Conservation (phyloP, 78 protist genomes). For the Acrasis kona region DNA sequence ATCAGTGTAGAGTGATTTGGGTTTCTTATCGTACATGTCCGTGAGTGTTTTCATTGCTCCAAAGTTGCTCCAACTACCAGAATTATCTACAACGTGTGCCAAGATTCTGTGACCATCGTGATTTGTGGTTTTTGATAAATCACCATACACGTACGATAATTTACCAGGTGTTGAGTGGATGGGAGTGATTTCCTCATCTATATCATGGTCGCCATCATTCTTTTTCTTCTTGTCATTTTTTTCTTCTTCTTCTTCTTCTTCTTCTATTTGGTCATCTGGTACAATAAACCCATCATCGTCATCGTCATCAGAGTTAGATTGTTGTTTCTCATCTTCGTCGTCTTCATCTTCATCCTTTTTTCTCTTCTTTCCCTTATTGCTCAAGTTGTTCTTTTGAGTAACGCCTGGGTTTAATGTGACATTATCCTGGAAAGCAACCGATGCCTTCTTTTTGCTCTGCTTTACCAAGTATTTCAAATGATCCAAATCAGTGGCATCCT, state of each 20-base stretch:
- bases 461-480: background rate
- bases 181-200: background rate
- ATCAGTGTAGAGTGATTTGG: background rate
- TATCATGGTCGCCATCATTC: background rate
- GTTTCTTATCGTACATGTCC: conserved; percentile 4
- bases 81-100: background rate
- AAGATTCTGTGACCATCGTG: background rate
- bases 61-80: conserved; percentile 1
- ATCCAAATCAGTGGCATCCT: background rate
- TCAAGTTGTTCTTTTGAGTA: too few relatives aligned
- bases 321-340: background rate
- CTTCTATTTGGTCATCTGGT: background rate
- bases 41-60: conserved; percentile 15
- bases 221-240: background rate
- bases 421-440: too few relatives aligned
- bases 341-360: background rate
- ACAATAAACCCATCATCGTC: background rate
- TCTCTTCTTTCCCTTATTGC: background rate
- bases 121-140: background rate
- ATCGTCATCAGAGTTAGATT: too few relatives aligned
- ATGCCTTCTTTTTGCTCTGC: background rate
- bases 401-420: too few relatives aligned
- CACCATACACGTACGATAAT: background rate
- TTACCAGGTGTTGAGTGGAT: background rate
- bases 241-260: background rate